Evolutionary conservation across 2,329 filamentous ascomycete species (phyloP).

Genomic region (Fusarium dlaminii): DNA sequence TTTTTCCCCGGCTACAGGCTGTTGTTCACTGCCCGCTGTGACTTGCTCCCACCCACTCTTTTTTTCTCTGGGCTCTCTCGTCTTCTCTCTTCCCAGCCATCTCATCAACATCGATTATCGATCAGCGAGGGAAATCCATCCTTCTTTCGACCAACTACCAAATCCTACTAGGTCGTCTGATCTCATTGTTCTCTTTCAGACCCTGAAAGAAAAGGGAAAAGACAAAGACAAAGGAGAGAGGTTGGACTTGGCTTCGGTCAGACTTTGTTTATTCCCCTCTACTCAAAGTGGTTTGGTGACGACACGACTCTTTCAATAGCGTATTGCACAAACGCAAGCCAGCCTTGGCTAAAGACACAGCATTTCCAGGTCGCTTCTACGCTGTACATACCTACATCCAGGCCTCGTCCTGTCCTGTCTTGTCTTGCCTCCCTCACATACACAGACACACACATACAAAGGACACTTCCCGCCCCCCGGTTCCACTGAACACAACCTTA

Average conservation of each 20-base stretch:
- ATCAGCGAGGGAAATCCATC: not conserved
- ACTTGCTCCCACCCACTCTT: conserved; percentile 9
- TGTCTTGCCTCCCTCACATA: conserved; percentile 10
- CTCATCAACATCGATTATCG: conserved; percentile 5
- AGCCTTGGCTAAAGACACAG: conserved; percentile 27
- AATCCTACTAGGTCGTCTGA: not conserved
- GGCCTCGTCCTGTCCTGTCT: not conserved
- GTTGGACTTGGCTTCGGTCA: conserved; percentile 18
- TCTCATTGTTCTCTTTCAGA: not conserved
- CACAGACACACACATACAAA: conserved; percentile 1
- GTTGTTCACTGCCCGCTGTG: conserved; percentile 11
- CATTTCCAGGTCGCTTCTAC: not conserved
- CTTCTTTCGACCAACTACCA: not conserved
- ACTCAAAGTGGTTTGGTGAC: conserved; percentile 32
- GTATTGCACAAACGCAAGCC: conserved; percentile 32
- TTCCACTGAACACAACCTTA: conserved; percentile 27
- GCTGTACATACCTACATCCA: not conserved
- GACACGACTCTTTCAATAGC: conserved; percentile 37
- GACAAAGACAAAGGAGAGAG: not conserved
- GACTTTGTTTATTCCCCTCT: conserved; percentile 12
- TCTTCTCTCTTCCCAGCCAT: conserved; percentile 7
- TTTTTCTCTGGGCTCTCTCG: not conserved
- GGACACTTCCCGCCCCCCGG: conserved; percentile 17
- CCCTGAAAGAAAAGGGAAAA: not conserved
- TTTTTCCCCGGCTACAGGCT: conserved; percentile 27